phyloP scores from a whole-genome alignment of 495 filamentous ascomycete species.

The Jackrogersella multiformis region DNA sequence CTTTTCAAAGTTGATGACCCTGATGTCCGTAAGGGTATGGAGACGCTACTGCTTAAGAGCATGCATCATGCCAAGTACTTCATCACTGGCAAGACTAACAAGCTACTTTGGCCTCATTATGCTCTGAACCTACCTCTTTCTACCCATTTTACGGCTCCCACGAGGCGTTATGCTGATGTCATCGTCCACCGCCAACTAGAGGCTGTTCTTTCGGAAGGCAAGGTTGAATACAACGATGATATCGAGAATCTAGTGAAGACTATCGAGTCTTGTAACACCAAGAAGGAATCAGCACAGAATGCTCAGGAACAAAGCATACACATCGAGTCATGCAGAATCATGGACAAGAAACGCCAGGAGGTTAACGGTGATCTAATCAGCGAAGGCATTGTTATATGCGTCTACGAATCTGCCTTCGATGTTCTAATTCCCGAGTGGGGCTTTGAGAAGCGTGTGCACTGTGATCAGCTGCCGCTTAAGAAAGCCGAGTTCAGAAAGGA shows the following conservation, averaged over 20 bases:
- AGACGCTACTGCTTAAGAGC: conserved; percentile 89
- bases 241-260: conserved; percentile 88
- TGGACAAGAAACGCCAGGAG: conserved; percentile 87
- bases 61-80: conserved; percentile 98
- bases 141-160: conserved; percentile 97
- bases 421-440: conserved; percentile 98
- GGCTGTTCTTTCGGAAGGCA: conserved; percentile 80
- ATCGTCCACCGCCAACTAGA: conserved; percentile 97
- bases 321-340: conserved; percentile 93
- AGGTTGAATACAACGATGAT: conserved; percentile 88
- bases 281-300: conserved; percentile 97
- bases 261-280: conserved; percentile 95
- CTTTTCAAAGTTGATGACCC: conserved; percentile 88
- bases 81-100: conserved; percentile 75
- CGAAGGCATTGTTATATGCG: conserved; percentile 95
- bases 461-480: conserved; percentile 96
- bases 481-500: conserved; percentile 99
- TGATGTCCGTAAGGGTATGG: conserved; percentile 95
- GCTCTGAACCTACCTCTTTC: conserved; percentile 91
- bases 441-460: conserved; percentile 99
- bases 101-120: conserved; percentile 84
- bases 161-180: conserved; percentile 92
- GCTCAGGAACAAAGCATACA: conserved; percentile 99
- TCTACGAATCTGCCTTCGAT: conserved; percentile 99
- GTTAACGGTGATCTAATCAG: conserved; percentile 92